Conservation (phyloP, 768 basidiomycete genomes). For the Lactifluus volemus region DNA sequence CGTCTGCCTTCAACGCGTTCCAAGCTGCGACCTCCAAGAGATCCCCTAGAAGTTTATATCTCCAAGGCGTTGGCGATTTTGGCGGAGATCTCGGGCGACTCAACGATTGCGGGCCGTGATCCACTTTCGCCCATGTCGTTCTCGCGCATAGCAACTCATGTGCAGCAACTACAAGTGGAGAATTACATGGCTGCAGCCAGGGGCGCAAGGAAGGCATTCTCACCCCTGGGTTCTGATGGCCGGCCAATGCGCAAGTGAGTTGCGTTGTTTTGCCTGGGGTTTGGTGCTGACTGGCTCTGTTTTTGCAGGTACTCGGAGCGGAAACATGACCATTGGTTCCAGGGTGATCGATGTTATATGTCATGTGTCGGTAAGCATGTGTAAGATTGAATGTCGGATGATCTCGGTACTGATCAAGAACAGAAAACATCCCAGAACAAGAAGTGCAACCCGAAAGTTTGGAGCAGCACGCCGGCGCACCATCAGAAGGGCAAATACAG, state of each 20-base stretch:
- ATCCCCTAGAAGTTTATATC: neutral
- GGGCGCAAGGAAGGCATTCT: slow-evolving; percentile 1
- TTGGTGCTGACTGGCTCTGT: neutral
- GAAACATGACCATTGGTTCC: slow-evolving; percentile 18
- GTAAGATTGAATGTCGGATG: neutral
- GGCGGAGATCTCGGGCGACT: slow-evolving; percentile 4
- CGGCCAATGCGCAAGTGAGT: slow-evolving; percentile 18
- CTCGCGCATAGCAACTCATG: slow-evolving; percentile 10
- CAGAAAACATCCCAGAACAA: slow-evolving; percentile 12
- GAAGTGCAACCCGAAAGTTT: neutral
- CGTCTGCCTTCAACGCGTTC: slow-evolving; percentile 15
- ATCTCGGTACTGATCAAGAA: neutral
- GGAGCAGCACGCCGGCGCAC: slow-evolving; percentile 10
- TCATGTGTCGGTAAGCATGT: slow-evolving; percentile 10
- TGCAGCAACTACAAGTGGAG: slow-evolving; percentile 12
- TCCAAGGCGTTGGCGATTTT: neutral
- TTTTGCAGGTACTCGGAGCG: slow-evolving; percentile 14
- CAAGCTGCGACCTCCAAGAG: slow-evolving; percentile 2
- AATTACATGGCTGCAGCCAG: slow-evolving; percentile 10
- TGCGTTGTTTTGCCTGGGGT: neutral
- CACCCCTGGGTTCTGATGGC: slow-evolving; percentile 11
- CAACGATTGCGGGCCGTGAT: slow-evolving; percentile 8
- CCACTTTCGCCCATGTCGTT: slow-evolving; percentile 16
- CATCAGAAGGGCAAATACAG: slow-evolving; percentile 11
- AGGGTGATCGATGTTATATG: slow-evolving; percentile 17